phyloP scores from a whole-genome alignment of 179 eudicot species.

The Beta corolliflora region DNA sequence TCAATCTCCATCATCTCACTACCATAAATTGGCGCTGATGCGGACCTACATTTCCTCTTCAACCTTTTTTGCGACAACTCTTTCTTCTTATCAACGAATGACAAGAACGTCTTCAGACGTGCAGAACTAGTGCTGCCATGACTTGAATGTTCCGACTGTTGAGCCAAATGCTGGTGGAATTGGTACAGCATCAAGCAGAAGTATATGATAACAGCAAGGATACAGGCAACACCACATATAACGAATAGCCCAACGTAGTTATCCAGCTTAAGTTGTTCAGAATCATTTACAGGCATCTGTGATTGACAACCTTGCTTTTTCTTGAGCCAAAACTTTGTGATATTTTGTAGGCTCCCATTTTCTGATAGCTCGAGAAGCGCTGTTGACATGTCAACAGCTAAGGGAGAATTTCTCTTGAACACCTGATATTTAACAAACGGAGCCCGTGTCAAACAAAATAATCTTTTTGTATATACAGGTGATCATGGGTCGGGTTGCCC shows the following conservation, averaged over 20 bases:
- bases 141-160: slow-evolving; percentile 31
- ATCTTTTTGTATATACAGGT: too few relatives aligned
- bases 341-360: slow-evolving; percentile 53
- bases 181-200: slow-evolving; percentile 40
- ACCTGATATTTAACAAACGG: slow-evolving; percentile 38
- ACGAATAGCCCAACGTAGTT: slow-evolving; percentile 64
- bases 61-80: slow-evolving; percentile 25
- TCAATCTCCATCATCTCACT: neutral
- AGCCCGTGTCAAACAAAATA: neutral
- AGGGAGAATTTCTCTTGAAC: slow-evolving; percentile 49
- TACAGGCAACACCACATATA: slow-evolving; percentile 48
- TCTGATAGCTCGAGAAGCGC: slow-evolving; percentile 62
- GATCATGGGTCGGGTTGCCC: too few relatives aligned
- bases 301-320: slow-evolving; percentile 32
- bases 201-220: slow-evolving; percentile 49
- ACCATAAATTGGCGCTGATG: slow-evolving; percentile 25
- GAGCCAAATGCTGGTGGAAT: slow-evolving; percentile 34
- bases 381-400: slow-evolving; percentile 65
- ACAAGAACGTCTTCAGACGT: slow-evolving; percentile 43
- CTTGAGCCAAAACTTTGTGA: slow-evolving; percentile 47
- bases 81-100: slow-evolving; percentile 58
- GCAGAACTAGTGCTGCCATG: slow-evolving; percentile 31
- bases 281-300: slow-evolving; percentile 27
- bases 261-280: slow-evolving; percentile 50
- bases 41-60: slow-evolving; percentile 40